phyloP scores from a whole-genome alignment of 352 stramenopile genomes.

The Pythium insidiosum region DNA sequence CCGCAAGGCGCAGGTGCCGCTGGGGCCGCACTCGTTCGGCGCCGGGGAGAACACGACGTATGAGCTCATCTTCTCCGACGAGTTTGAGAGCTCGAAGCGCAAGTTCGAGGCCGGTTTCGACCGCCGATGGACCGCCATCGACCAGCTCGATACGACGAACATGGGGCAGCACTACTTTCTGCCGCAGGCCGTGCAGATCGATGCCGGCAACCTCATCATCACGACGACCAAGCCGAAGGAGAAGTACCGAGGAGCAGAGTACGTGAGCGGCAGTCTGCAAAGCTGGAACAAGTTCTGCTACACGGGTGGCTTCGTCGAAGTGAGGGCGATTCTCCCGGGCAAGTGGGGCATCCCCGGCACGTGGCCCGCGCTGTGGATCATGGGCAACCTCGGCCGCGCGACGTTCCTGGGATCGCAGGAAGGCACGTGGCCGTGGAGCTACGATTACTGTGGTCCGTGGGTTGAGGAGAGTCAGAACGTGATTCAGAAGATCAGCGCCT shows the following conservation, averaged over 20 bases:
- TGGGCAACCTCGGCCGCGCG: conserved; percentile 95
- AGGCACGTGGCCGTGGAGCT: conserved; percentile 96
- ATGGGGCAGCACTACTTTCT: conserved; percentile 97
- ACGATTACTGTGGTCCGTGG: conserved; percentile 83
- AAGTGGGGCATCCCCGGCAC: conserved; percentile 92
- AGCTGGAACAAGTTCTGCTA: conserved; percentile 99
- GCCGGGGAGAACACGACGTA: conserved; percentile 41
- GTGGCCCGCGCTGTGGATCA: conserved; percentile 97
- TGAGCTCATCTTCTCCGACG: conserved; percentile 93
- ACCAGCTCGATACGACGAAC: conserved; percentile 94
- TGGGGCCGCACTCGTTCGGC: conserved; percentile 21
- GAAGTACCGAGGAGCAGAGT: conserved; percentile 62
- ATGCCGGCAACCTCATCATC: conserved; percentile 92
- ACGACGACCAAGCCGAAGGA: conserved; percentile 80
- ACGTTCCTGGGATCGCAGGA: conserved; percentile 92
- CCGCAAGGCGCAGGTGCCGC: conserved; percentile 36
- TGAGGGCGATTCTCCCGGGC: conserved; percentile 90
- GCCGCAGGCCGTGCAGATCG: conserved; percentile 86
- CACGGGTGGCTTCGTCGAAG: conserved; percentile 95
- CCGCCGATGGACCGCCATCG: conserved; percentile 92
- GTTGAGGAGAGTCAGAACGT: conserved; percentile 86
- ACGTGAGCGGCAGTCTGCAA: conserved; percentile 93
- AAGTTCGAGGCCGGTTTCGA: conserved; percentile 93
- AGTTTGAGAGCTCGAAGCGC: conserved; percentile 93
- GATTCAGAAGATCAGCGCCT: conserved; percentile 93